Conservation (phyloP, 148 eudicot genomes). For the Fagopyrum tataricum region DNA sequence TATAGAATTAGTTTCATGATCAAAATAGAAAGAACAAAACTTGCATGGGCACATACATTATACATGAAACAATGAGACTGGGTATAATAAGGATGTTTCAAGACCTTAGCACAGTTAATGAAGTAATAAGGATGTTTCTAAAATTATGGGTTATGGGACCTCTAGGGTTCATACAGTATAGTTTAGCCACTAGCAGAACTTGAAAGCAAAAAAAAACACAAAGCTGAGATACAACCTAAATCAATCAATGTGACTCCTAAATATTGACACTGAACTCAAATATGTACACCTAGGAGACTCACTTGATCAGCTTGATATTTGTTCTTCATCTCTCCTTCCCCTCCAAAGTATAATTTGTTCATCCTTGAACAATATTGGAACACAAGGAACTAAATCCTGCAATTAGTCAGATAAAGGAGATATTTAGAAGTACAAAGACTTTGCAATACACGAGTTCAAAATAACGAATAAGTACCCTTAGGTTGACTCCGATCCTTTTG, state of each 20-base stretch:
- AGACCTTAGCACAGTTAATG: too few species aligned
- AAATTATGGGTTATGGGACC: too few species aligned
- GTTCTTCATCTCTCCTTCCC: conserved; percentile 41
- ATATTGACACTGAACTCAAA: neutral
- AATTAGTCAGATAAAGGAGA: neutral
- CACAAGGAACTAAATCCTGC: conserved; percentile 92
- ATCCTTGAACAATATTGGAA: conserved; percentile 84
- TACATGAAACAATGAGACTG: too few species aligned
- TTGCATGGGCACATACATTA: too few species aligned
- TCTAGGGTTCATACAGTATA: too few species aligned
- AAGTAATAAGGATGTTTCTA: too few species aligned
- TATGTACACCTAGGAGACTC: conserved; percentile 5
- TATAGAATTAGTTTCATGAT: neutral
- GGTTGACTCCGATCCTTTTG: conserved; percentile 87
- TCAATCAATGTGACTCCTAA: neutral
- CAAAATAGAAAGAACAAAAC: neutral
- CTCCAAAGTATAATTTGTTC: conserved; percentile 91
- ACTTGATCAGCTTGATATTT: conserved; percentile 17
- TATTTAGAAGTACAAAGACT: neutral
- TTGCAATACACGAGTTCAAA: neutral
- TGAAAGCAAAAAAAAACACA: too few species aligned
- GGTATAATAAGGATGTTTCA: too few species aligned
- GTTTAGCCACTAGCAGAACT: too few species aligned
- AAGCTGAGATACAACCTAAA: neutral
- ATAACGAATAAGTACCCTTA: conserved; percentile 43